A percentile compares a stretch with the other conserved stretches of the same genome.
Conservation (phyloP, 23 red algal species). For the Rhodosorus marinus region DNA sequence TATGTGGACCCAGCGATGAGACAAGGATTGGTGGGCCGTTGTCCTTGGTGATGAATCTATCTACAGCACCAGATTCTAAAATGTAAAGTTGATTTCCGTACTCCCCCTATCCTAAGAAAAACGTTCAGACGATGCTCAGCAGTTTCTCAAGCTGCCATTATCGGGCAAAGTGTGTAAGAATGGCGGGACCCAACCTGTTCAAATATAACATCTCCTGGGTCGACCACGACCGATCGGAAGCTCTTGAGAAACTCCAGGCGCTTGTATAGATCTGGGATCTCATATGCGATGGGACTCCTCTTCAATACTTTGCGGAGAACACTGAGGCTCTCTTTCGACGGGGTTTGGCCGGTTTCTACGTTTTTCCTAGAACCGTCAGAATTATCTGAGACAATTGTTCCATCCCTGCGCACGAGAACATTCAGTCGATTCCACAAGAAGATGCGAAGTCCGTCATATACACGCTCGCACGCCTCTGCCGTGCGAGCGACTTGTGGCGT, state of each 20-base stretch:
- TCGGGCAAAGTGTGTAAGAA: too few relatives aligned
- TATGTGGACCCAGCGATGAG: constrained; percentile 53
- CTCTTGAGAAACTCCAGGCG: constrained; percentile 50
- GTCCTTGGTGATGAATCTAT: constrained; percentile 57
- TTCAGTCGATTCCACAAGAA: background rate
- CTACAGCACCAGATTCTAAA: constrained; percentile 44
- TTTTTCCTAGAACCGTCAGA: background rate
- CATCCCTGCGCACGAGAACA: constrained; percentile 6
- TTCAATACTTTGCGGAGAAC: constrained; percentile 65
- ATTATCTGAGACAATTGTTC: constrained; percentile 1
- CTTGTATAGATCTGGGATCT: constrained; percentile 83
- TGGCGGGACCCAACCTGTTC: too few relatives aligned
- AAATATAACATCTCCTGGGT: constrained; percentile 84
- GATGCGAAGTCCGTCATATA: background rate
- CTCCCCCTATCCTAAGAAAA: too few relatives aligned
- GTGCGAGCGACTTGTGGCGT: background rate
- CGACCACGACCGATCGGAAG: constrained; percentile 59
- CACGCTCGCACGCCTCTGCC: background rate
- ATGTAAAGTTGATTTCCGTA: constrained; percentile 90
- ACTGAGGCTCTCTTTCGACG: constrained; percentile 29
- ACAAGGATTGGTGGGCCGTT: constrained; percentile 50
- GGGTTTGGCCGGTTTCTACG: constrained; percentile 8
- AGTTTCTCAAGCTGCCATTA: too few relatives aligned
- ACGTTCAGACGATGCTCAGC: too few relatives aligned
- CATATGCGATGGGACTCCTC: constrained; percentile 57